A percentile compares a stretch with the other conserved stretches of the same genome.
Conservation (phyloP, 257 asterid genomes). For the Nyctanthes arbortristis region DNA sequence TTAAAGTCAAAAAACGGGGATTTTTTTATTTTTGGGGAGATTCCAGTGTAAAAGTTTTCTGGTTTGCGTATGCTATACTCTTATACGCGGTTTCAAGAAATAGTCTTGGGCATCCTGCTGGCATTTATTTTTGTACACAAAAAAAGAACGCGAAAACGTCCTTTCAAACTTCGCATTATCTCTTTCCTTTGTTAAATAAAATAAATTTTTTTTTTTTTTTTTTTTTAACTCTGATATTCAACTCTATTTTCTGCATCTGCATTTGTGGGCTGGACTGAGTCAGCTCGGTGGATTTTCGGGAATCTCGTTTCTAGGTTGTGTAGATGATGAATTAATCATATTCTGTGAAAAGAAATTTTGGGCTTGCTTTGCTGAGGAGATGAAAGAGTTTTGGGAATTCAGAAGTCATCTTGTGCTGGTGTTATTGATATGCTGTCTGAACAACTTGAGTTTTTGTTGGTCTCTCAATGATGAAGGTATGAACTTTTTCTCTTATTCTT, state of each 20-base stretch:
- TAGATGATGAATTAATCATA: conserved; percentile 21
- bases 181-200: conserved; percentile 10
- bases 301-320: conserved; percentile 18
- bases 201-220: neutral
- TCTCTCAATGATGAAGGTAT: conserved; percentile 72
- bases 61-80: conserved; percentile 16
- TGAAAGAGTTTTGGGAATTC: conserved; percentile 33
- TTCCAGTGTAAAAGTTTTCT: neutral
- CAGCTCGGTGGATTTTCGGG: conserved; percentile 27
- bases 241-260: conserved; percentile 36
- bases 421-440: conserved; percentile 18
- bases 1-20: conserved; percentile 21
- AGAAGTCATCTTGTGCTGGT: conserved; percentile 24
- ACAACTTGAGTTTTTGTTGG: conserved; percentile 29
- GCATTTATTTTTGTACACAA: conserved; percentile 25
- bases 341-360: conserved; percentile 22
- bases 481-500: conserved; percentile 8
- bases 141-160: conserved; percentile 21
- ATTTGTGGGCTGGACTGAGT: too few species aligned
- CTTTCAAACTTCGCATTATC: conserved; percentile 27
- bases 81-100: conserved; percentile 44
- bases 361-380: conserved; percentile 25
- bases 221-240: conserved; percentile 14
- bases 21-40: conserved; percentile 22
- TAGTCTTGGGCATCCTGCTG: conserved; percentile 28